Base-by-base conservation (phyloP, 2,329 filamentous ascomycete genomes). In the Parastagonospora avenae region DNA sequence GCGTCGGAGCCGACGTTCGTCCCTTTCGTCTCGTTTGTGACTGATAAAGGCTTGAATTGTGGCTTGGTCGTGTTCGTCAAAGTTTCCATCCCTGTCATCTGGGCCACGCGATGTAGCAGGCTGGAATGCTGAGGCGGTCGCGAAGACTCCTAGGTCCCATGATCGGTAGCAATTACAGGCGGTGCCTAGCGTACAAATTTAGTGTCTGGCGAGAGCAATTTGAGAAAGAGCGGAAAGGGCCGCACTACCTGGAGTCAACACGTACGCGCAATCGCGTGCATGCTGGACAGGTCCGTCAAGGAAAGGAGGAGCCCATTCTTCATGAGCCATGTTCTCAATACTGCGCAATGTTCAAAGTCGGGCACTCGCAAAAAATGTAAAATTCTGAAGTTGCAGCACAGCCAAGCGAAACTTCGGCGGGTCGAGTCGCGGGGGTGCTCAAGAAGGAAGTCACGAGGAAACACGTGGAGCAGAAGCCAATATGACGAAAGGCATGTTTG, bases 111-210 rank as follows among this genome's bases (percentile, higher is more conserved):
- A 8, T 7, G 52, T 58, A 5, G 57, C 57, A 30, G 42, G 30
- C 7, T 54, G 32, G 24, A 60, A 58, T 4, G 48, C 19, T 2
- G 48, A 47, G 12, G 55, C 56, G 19, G 57, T 48, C 5, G 50
- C 46, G 4, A 60, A 43, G 10, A 48, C 40, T n/a, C 41, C 42
- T 24, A n/a, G 7, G 30, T 41, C n/a, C 38, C 33, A 31, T 2
- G 55, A 58, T 32, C 41, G 54, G 38, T 56, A 58, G 8, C 56
- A 59, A 36, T 58, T 50, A 19, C 57, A 60, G 14, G 41, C 42
- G n/a, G 19, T 16, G 15, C 54, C 54, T 27, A 4, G 4, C 8
- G 29, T 10, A 4, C 8, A 7, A 29, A 12, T 42, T 6, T 14
- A 12, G 24, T 28, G 19, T 15, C 24, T 14, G 14, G 39, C 27